These are phyloP conservation scores for Galium porrigens DNA, from an alignment of 305 asterid genomes.

Conservation along the genomic window DNA sequence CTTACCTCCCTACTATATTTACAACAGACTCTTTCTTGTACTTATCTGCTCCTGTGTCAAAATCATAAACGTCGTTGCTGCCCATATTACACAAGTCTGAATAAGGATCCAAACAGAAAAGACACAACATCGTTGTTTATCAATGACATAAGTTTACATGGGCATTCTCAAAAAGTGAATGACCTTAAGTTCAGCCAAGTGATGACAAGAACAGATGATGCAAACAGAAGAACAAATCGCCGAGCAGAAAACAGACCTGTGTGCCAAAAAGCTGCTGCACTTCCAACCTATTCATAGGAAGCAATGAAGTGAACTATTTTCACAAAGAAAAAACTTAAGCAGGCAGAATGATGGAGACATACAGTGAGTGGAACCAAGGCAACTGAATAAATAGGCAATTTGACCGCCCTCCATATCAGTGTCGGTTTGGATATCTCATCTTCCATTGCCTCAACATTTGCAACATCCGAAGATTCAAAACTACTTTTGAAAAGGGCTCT, in stretches of 20 bases:
- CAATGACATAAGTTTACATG: background rate
- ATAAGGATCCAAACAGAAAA: conserved; percentile 6
- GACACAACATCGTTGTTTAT: background rate
- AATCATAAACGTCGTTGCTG: conserved; percentile 96
- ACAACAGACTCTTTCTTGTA: conserved; percentile 95
- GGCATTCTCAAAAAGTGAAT: conserved; percentile 12
- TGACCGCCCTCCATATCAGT: conserved; percentile 77
- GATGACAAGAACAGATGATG: conserved; percentile 59
- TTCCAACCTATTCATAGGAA: conserved; percentile 52
- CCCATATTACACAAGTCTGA: conserved; percentile 20
- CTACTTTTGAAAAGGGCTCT: conserved; percentile 22
- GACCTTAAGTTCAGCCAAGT: conserved; percentile 92
- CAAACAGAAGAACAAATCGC: conserved; percentile 46
- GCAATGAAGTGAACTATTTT: background rate
- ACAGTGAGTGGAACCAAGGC: conserved; percentile 72
- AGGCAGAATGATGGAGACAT: conserved; percentile 21
- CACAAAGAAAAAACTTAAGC: background rate
- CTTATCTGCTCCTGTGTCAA: conserved; percentile 85
- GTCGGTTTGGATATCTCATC: conserved; percentile 44
- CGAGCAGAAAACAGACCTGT: conserved; percentile 45
- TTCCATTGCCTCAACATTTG: conserved; percentile 23
- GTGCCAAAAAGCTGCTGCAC: conserved; percentile 80
- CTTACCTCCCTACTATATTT: conserved; percentile 64
- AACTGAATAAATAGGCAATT: conserved; percentile 74
- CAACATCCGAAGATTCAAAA: conserved; percentile 13